phyloP scores from a whole-genome alignment of 2,329 filamentous ascomycete genomes.

The Xylaria sp. region DNA sequence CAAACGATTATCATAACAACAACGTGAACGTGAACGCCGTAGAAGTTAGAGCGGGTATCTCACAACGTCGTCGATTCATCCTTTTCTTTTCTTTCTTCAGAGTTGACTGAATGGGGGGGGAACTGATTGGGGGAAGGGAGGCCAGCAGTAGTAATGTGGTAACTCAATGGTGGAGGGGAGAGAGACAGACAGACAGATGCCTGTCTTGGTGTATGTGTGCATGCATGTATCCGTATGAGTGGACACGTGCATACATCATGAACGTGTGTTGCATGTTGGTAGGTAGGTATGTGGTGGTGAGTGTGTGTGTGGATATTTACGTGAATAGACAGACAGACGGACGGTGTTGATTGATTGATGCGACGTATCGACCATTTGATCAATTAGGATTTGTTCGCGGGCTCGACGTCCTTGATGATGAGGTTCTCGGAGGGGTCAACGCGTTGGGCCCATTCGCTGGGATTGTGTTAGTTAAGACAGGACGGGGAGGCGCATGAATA shows the following conservation, averaged over 20 bases:
- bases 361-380: background rate
- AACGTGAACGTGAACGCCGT: conserved; percentile 7
- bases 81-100: conserved; percentile 1
- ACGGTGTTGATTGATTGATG: background rate
- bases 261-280: no score
- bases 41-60: conserved; percentile 16
- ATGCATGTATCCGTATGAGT: no score
- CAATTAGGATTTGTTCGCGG: conserved; percentile 9
- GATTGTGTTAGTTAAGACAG: background rate
- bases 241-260: no score
- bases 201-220: no score
- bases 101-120: background rate
- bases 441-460: conserved; percentile 62
- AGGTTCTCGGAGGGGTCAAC: conserved; percentile 57
- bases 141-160: no score
- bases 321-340: no score
- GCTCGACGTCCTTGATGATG: conserved; percentile 46
- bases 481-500: background rate
- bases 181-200: no score
- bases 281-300: no score
- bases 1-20: background rate
- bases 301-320: no score
- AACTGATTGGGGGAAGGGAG: background rate
- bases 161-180: no score
- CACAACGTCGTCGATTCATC: conserved; percentile 13